Evolutionary conservation across 805 yeast species (phyloP), one percentile per base, ranked within the genome.

Genomic region (Nakazawaea siamensis): DNA sequence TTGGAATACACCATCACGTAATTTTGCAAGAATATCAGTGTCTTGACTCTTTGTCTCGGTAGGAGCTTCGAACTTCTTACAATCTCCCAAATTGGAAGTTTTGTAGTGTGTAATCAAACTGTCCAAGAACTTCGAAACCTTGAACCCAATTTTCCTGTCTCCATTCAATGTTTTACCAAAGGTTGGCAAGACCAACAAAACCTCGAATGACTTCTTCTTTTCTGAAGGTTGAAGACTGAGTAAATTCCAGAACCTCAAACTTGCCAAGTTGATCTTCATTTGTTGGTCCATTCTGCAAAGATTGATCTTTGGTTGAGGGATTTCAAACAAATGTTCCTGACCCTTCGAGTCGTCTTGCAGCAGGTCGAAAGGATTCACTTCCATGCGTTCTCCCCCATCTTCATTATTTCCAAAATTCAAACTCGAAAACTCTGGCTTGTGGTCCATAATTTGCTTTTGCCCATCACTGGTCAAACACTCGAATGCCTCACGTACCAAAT

Each of bases 171-270:
- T 21, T n/a, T 13, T 15, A 7, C 29, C 33, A 8, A 18, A 31
- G 3, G 46, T 42, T 17, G 55, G 60, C 25, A 42, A 43, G 1
- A 82, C 47, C 40, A 78, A 46, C 7, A 80, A 42, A 6, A 75
- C 53, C 37, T 69, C 70, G 39, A 78, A 69, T 39, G 70, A 59
- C 41, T 80, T 78, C 1, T 58, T 52, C 1, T 66, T 68, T 17
- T 53, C 50, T 6, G 68, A 45, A 0, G 90, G 84, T 29, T 68
- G 66, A 33, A 81, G 62, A 39, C 73, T 70, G 45, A 82, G 49
- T 29, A 65, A 56, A 45, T 62, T 74, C 87, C 80, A 79, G 46
- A 68, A 70, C 39, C 55, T 52, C 13, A 68, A 52, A 31, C 71
- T 74, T 21, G 65, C 58, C 45, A 66, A 65, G 49, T 66, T 74